Conservation (phyloP, 768 basidiomycete species). For the Melanogaster broomeanus region DNA sequence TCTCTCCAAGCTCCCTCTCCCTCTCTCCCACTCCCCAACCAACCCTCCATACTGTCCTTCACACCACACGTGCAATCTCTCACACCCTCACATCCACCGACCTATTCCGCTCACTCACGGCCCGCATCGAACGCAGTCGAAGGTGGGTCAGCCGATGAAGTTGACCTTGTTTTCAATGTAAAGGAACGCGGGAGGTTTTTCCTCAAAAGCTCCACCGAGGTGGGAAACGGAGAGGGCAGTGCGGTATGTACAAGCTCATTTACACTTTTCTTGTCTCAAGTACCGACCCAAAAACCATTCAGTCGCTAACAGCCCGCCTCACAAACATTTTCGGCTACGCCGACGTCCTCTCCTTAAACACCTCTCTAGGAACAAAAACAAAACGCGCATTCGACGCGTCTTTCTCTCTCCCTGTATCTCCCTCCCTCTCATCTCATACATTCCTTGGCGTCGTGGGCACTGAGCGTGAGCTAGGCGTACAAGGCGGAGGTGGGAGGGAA, state of each 20-base stretch:
- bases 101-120: slow-evolving; percentile 70
- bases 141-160: slow-evolving; percentile 56
- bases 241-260: too few species aligned
- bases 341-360: slow-evolving; percentile 81
- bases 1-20: slow-evolving; percentile 17
- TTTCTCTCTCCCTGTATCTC: slow-evolving; percentile 59
- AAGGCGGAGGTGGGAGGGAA: slow-evolving; percentile 26
- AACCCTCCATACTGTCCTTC: slow-evolving; percentile 66
- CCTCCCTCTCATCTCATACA: slow-evolving; percentile 64
- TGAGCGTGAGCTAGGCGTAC: slow-evolving; percentile 67
- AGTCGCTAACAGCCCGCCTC: slow-evolving; percentile 81
- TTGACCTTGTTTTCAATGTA: slow-evolving; percentile 80
- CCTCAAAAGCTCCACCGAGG: slow-evolving; percentile 82
- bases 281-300: not conserved
- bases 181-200: slow-evolving; percentile 76
- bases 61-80: slow-evolving; percentile 67
- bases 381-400: slow-evolving; percentile 78
- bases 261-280: not conserved
- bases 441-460: slow-evolving; percentile 71
- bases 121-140: slow-evolving; percentile 60
- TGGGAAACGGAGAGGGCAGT: slow-evolving; percentile 91
- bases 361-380: slow-evolving; percentile 87
- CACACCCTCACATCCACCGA: slow-evolving; percentile 70
- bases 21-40: slow-evolving; percentile 1
- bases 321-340: slow-evolving; percentile 92